Percentiles rank a stretch among this genome's conserved stretches.
These are phyloP conservation scores for Penicillium tannophilum DNA, from an alignment of 495 filamentous ascomycete species.

Conservation along the genomic window DNA sequence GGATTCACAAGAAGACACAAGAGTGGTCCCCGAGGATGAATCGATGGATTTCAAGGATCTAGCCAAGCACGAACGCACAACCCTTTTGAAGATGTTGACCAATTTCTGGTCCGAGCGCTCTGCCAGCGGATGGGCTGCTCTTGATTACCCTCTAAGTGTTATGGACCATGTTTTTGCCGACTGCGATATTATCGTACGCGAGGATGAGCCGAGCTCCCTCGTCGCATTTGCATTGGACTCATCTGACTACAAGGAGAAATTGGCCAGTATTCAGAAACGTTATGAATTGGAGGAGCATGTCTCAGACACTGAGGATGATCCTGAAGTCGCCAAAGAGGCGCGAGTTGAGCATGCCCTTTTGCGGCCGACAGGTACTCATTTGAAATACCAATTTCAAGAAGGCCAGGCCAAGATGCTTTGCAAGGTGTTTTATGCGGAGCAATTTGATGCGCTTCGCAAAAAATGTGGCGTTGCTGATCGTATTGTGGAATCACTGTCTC, in stretches of 20 bases:
- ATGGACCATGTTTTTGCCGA: conserved; percentile 96
- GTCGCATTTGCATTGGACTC: conserved; percentile 90
- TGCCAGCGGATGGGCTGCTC: conserved; percentile 89
- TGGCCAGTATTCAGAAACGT: conserved; percentile 68
- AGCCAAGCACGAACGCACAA: conserved; percentile 87
- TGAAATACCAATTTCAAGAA: conserved; percentile 92
- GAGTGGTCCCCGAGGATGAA: conserved; percentile 59
- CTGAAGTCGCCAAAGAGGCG: conserved; percentile 52
- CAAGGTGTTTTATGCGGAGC: conserved; percentile 97
- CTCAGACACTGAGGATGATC: conserved; percentile 22
- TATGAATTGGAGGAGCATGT: conserved; percentile 39
- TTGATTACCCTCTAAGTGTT: conserved; percentile 88
- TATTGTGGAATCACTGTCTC: conserved; percentile 91
- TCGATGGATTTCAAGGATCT: conserved; percentile 68
- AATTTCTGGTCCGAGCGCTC: conserved; percentile 99
- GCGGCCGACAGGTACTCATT: conserved; percentile 81
- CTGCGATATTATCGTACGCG: conserved; percentile 95
- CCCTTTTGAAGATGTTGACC: conserved; percentile 89
- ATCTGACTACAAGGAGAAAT: conserved; percentile 78
- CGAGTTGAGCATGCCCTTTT: conserved; percentile 74
- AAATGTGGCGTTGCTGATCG: conserved; percentile 93
- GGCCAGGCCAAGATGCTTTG: conserved; percentile 92
- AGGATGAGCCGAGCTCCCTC: conserved; percentile 95
- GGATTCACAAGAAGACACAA: conserved; percentile 62
- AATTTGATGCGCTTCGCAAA: conserved; percentile 91